Base-by-base conservation (phyloP, 805 yeast genomes). In the Yarrowia osloensis region DNA sequence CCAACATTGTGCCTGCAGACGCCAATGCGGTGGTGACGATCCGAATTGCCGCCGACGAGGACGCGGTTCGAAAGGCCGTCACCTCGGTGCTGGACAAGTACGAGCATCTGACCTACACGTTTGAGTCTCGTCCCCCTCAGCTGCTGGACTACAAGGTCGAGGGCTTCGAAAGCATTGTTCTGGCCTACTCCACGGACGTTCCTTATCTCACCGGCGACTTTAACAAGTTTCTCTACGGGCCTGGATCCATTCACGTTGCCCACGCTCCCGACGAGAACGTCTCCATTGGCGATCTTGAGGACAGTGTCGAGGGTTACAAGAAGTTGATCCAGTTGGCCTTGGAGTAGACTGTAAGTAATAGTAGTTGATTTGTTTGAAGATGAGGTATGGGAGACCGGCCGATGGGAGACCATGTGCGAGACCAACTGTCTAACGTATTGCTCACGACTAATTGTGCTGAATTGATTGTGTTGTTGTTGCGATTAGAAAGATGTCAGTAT, bases 191-290 rank as follows among this genome's bases (percentile, higher is more conserved):
- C 26, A 85, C 88, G 1, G 88, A 85, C 71, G 78, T 84, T 59
- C 86, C 87, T 15, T 70, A 84, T 52, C 63, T 71, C 21, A 77
- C 77, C 8, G 77, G 76, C 12, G 65, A 71, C 44, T 79, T 78
- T 69, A 79, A 77, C 67, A 78, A 84, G 71, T 87, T 85, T 71
- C 75, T 87, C 9, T 87, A 86, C 70, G 91, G 91, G 0, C 90
- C 91, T 3, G 91, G 91, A 2, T 76, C 86, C 2, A 86, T 87
- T 59, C 79, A 77, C 37, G 86, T 84, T 42, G 90, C 90, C 0
- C 90, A 87, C 71, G 81, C 85, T 8, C 86, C 81, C 67, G 74
- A 84, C 66, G 90, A 87, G 75, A 82, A 75, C 68, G 83, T 87
- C 19, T 79, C 81, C 2, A 76, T 82, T 44, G 72, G 72, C 4